Evolutionary conservation across 768 basidiomycete species (phyloP).

Genomic region (Naganishia friedmannii): DNA sequence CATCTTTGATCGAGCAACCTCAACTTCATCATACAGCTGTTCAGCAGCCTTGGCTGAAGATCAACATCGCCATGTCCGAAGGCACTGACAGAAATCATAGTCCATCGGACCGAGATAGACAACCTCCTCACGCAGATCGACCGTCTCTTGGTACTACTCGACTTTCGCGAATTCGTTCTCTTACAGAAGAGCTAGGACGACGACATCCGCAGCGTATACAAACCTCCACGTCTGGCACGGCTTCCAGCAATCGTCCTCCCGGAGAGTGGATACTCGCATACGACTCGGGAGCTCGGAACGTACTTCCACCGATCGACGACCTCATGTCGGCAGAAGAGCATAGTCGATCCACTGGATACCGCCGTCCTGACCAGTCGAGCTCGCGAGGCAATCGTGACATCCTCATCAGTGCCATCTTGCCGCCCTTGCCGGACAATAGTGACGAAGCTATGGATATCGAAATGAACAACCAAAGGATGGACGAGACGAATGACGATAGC

Average conservation of each 20-base stretch:
- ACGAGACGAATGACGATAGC: slow-evolving; percentile 6
- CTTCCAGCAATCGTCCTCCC: background rate
- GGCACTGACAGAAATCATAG: background rate
- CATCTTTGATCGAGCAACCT: background rate
- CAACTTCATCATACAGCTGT: background rate
- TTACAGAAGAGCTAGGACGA: background rate
- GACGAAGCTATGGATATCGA: slow-evolving; percentile 21
- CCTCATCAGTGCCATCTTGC: slow-evolving; percentile 1
- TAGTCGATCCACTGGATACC: background rate
- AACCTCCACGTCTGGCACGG: background rate
- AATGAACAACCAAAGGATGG: slow-evolving; percentile 19
- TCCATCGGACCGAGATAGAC: background rate
- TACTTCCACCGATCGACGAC: slow-evolving; percentile 12
- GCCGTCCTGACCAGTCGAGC: slow-evolving; percentile 1
- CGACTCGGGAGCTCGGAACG: background rate
- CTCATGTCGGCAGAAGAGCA: slow-evolving; percentile 5
- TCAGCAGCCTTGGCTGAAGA: background rate
- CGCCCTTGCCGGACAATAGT: slow-evolving; percentile 7
- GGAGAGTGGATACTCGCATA: slow-evolving; percentile 3
- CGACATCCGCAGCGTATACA: background rate
- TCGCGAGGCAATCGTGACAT: background rate
- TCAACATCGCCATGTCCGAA: slow-evolving; percentile 10
- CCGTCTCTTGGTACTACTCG: background rate
- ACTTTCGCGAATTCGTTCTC: background rate
- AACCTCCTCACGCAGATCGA: background rate